Conservation (phyloP, 2,329 filamentous ascomycete species). For the Penicillium verrucosum region DNA sequence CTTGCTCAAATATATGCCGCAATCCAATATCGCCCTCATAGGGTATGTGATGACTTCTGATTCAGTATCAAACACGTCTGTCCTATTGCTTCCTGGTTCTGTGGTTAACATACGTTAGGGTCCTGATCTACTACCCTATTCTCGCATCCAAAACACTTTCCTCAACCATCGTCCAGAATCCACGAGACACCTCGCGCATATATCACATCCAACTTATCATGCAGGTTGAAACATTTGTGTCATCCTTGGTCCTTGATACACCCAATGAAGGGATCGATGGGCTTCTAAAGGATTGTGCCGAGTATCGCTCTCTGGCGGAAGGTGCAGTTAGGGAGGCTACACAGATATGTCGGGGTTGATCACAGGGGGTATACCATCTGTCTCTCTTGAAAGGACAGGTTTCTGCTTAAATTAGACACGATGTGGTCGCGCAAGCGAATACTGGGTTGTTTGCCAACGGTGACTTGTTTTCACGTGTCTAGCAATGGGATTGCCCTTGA, state of each 20-base stretch:
- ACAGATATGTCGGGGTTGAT: background rate
- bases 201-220: background rate
- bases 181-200: background rate
- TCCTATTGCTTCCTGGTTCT: background rate
- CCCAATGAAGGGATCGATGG: background rate
- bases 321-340: background rate
- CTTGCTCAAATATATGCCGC: background rate
- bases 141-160: background rate
- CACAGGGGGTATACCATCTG: background rate
- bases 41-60: background rate
- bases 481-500: background rate
- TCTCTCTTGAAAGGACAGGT: background rate
- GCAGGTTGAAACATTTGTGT: background rate
- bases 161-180: background rate
- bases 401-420: background rate
- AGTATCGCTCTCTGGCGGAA: background rate
- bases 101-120: background rate
- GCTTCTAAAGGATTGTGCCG: background rate
- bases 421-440: background rate
- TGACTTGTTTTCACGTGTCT: background rate
- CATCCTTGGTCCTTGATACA: background rate
- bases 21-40: background rate
- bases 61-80: background rate
- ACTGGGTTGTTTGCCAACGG: background rate
- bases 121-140: background rate